Percentiles rank a stretch among this genome's conserved stretches.
These are phyloP conservation scores for Daldinia childiae DNA, from an alignment of 495 filamentous ascomycete species.

Conservation along the genomic window DNA sequence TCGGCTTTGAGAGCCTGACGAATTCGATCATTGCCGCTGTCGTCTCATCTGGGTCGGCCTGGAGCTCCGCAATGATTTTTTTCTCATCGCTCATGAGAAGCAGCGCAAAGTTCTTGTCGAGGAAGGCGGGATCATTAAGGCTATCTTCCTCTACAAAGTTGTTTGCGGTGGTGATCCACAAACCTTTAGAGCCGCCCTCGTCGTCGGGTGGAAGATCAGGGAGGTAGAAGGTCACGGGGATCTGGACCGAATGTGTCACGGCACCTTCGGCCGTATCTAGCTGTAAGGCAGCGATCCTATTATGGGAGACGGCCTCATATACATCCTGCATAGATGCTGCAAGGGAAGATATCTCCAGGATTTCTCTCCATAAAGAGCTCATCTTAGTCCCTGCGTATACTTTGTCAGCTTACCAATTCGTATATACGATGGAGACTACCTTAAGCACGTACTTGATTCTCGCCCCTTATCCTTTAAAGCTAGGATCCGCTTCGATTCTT, in stretches of 20 bases:
- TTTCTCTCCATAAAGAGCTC: conserved; percentile 69
- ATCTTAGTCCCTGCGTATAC: conserved; percentile 58
- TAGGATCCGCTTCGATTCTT: conserved; percentile 80
- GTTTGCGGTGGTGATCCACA: conserved; percentile 87
- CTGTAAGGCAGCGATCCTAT: conserved; percentile 74
- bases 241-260: conserved; percentile 80
- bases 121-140: conserved; percentile 64
- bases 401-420: conserved; percentile 17
- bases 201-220: conserved; percentile 73
- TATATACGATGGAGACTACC: conserved; percentile 9
- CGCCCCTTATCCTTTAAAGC: conserved; percentile 79
- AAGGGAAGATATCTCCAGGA: conserved; percentile 79
- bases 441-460: conserved; percentile 69
- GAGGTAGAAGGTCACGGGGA: conserved; percentile 80
- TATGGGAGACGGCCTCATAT: conserved; percentile 80
- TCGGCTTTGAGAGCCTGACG: conserved; percentile 83
- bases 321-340: conserved; percentile 84
- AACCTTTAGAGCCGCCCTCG: conserved; percentile 69
- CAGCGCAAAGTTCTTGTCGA: conserved; percentile 86
- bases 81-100: conserved; percentile 86
- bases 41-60: conserved; percentile 75
- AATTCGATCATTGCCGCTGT: conserved; percentile 81
- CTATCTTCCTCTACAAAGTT: conserved; percentile 74
- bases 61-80: conserved; percentile 83
- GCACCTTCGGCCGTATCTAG: conserved; percentile 58